phyloP scores from a whole-genome alignment of 2,329 filamentous ascomycete species.

The Leptographium lundbergii region DNA sequence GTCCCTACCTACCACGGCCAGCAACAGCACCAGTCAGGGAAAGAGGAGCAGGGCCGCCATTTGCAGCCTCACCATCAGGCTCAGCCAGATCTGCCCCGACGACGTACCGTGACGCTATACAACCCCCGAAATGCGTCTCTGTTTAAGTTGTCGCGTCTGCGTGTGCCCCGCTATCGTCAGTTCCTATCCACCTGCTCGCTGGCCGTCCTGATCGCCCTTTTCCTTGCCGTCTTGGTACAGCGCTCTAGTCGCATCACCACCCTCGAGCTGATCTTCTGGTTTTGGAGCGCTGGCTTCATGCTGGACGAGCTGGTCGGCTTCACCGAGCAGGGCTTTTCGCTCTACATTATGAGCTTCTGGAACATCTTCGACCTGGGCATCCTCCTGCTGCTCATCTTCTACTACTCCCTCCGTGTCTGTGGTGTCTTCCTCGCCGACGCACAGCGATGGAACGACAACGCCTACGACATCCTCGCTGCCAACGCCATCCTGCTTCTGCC shows the following conservation, averaged over 20 bases:
- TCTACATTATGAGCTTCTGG: constrained; percentile 98
- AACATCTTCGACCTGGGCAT: constrained; percentile 92
- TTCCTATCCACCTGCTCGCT: constrained; percentile 82
- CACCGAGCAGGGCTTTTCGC: constrained; percentile 89
- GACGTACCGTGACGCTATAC: constrained; percentile 75
- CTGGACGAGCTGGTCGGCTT: constrained; percentile 91
- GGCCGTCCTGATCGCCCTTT: constrained; percentile 71
- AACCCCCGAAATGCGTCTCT: constrained; percentile 81
- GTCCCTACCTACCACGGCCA: neutral
- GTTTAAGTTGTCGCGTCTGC: constrained; percentile 80
- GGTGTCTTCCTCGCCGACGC: constrained; percentile 72
- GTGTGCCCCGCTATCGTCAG: constrained; percentile 84
- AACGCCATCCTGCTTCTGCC: constrained; percentile 85
- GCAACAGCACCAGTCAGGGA: constrained; percentile 9
- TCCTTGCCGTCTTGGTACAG: constrained; percentile 66
- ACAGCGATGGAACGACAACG: constrained; percentile 64
- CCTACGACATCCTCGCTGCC: constrained; percentile 86
- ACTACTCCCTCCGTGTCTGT: constrained; percentile 82
- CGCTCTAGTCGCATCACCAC: constrained; percentile 70
- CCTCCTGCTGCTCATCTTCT: constrained; percentile 69
- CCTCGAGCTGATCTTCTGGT: constrained; percentile 86
- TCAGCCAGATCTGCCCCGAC: constrained; percentile 21
- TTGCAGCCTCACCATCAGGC: neutral
- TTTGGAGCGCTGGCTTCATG: constrained; percentile 97
- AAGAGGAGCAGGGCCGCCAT: constrained; percentile 16